Conservation (phyloP, 139 green algal species). For the Picochlorum sp. region DNA sequence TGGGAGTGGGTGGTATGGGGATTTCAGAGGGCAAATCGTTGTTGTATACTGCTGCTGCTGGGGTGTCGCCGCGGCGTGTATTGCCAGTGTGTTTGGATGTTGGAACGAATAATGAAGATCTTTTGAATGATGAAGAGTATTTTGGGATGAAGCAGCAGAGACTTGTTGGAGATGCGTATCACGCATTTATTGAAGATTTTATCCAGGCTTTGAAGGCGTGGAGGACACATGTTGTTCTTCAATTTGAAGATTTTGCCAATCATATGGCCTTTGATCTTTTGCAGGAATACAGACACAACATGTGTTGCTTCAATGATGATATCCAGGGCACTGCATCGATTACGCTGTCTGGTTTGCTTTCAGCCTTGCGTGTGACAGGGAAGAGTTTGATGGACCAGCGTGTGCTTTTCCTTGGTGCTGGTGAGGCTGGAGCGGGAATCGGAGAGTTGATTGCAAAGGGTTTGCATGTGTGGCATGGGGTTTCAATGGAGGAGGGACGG, state of each 20-base stretch:
- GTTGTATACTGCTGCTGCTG: constrained; percentile 42
- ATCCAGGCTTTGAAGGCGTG: constrained; percentile 39
- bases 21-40: constrained; percentile 31
- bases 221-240: constrained; percentile 57
- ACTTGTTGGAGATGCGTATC: constrained; percentile 32
- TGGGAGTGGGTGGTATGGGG: constrained; percentile 47
- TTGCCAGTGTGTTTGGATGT: constrained; percentile 82
- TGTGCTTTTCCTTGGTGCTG: constrained; percentile 67
- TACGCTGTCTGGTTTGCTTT: constrained; percentile 64
- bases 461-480: constrained; percentile 34
- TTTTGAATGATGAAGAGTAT: constrained; percentile 69
- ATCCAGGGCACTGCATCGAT: constrained; percentile 76
- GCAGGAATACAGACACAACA: constrained; percentile 32
- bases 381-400: constrained; percentile 39
- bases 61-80: constrained; percentile 36
- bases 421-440: constrained; percentile 67
- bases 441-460: constrained; percentile 57
- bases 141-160: constrained; percentile 40
- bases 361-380: constrained; percentile 44
- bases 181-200: constrained; percentile 55
- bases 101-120: constrained; percentile 73
- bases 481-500: constrained; percentile 36
- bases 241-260: constrained; percentile 90
- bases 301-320: constrained; percentile 86
- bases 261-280: constrained; percentile 74